Conservation (phyloP, 129 eudicot species). For the Centrapalus pauciflorus region DNA sequence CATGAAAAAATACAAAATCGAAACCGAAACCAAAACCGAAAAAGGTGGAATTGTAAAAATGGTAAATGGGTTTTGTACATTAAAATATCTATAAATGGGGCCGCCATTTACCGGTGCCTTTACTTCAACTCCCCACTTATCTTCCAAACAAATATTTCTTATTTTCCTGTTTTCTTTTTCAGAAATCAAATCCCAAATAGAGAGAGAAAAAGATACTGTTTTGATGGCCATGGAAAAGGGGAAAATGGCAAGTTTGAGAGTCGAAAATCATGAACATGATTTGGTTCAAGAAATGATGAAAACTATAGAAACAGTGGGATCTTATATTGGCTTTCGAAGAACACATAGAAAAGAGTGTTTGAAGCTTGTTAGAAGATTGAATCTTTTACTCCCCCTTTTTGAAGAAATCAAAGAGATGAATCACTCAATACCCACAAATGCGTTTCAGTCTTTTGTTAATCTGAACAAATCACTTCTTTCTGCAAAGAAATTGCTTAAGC, state of each 20-base stretch:
- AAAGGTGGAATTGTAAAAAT: too few relatives aligned
- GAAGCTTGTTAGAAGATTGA: constrained; percentile 55
- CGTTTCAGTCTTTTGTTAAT: constrained; percentile 25
- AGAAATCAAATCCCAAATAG: constrained; percentile 8
- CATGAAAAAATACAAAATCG: too few relatives aligned
- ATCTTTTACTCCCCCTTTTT: constrained; percentile 52
- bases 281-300: constrained; percentile 40
- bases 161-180: not conserved
- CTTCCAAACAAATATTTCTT: not conserved
- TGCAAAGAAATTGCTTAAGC: constrained; percentile 54
- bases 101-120: constrained; percentile 33
- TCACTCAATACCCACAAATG: constrained; percentile 16
- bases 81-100: constrained; percentile 20
- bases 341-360: constrained; percentile 61
- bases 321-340: constrained; percentile 36
- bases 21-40: too few relatives aligned
- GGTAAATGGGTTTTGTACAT: constrained; percentile 12
- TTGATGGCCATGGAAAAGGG: constrained; percentile 13
- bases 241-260: constrained; percentile 18
- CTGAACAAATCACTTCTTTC: constrained; percentile 43
- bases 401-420: constrained; percentile 55
- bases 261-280: constrained; percentile 17
- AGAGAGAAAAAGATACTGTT: not conserved
- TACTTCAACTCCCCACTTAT: constrained; percentile 26
- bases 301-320: constrained; percentile 44